Evolutionary conservation across 2,329 filamentous ascomycete genomes (phyloP).

Genomic region (Ophiosphaerella narmari): DNA sequence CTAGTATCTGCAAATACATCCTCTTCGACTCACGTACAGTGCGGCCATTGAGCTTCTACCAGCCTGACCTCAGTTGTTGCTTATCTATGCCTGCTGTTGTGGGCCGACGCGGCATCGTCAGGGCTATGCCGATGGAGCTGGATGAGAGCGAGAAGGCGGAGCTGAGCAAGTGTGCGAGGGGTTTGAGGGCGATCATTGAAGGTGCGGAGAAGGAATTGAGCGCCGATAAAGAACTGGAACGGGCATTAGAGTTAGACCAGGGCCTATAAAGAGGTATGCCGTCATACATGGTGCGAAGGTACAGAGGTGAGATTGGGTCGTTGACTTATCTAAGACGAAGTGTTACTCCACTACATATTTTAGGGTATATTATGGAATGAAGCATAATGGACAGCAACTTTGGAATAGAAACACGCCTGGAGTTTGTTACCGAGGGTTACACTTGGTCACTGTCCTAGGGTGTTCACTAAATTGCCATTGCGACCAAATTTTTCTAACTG

Average conservation of each 20-base stretch:
- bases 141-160: slow-evolving; percentile 40
- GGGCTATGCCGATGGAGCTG: slow-evolving; percentile 42
- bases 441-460: too few relatives aligned
- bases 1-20: slow-evolving; percentile 57
- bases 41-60: slow-evolving; percentile 56
- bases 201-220: slow-evolving; percentile 44
- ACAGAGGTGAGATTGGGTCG: not conserved
- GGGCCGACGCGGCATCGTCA: slow-evolving; percentile 54
- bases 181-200: slow-evolving; percentile 43
- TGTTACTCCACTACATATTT: too few relatives aligned
- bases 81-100: slow-evolving; percentile 57
- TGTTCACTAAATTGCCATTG: too few relatives aligned
- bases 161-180: slow-evolving; percentile 42
- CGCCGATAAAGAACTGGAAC: slow-evolving; percentile 31
- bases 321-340: too few relatives aligned
- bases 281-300: not conserved
- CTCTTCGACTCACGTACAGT: slow-evolving; percentile 55
- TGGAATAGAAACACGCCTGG: too few relatives aligned
- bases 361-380: too few relatives aligned
- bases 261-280: slow-evolving; percentile 3
- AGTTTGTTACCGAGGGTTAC: too few relatives aligned
- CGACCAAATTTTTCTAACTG: too few relatives aligned
- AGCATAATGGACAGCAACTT: too few relatives aligned
- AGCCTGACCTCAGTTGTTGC: slow-evolving; percentile 54
- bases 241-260: slow-evolving; percentile 29